Evolutionary conservation across 768 basidiomycete genomes (phyloP).

Genomic region (Tephrocybe sp.): DNA sequence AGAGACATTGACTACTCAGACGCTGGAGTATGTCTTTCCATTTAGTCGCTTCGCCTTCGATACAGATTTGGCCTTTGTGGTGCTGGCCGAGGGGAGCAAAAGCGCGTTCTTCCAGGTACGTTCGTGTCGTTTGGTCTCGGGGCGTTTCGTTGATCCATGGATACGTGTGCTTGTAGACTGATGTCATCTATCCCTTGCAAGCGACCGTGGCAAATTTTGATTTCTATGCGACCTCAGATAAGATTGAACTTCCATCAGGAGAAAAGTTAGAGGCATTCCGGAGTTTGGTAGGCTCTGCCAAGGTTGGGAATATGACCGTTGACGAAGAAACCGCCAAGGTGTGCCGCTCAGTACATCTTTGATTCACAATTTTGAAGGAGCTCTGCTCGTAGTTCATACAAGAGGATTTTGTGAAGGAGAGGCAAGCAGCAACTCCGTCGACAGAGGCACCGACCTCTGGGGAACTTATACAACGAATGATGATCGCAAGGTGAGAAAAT

Average conservation of each 20-base stretch:
- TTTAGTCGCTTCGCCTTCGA: constrained; percentile 72
- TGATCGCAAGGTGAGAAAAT: constrained; percentile 59
- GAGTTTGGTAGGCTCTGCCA: constrained; percentile 59
- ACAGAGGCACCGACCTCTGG: constrained; percentile 47
- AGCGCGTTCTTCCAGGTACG: constrained; percentile 73
- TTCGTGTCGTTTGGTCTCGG: neutral
- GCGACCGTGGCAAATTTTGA: constrained; percentile 21
- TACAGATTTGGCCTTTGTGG: constrained; percentile 69
- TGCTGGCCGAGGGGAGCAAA: constrained; percentile 62
- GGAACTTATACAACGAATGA: constrained; percentile 68
- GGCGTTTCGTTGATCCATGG: constrained; percentile 1
- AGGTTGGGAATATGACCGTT: constrained; percentile 53
- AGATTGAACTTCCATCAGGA: constrained; percentile 43
- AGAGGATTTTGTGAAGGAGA: constrained; percentile 64
- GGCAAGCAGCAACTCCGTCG: constrained; percentile 33
- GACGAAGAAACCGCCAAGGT: constrained; percentile 62
- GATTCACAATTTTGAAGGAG: no score
- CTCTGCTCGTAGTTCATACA: constrained; percentile 79
- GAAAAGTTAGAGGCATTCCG: constrained; percentile 58
- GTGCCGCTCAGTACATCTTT: no score
- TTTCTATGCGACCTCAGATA: constrained; percentile 50
- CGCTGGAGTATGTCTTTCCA: constrained; percentile 73
- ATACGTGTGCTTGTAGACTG: constrained; percentile 45
- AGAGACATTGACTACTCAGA: constrained; percentile 62
- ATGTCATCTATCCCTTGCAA: constrained; percentile 52